Base-by-base conservation (phyloP, 2,329 filamentous ascomycete genomes). In the Venturia effusa region DNA sequence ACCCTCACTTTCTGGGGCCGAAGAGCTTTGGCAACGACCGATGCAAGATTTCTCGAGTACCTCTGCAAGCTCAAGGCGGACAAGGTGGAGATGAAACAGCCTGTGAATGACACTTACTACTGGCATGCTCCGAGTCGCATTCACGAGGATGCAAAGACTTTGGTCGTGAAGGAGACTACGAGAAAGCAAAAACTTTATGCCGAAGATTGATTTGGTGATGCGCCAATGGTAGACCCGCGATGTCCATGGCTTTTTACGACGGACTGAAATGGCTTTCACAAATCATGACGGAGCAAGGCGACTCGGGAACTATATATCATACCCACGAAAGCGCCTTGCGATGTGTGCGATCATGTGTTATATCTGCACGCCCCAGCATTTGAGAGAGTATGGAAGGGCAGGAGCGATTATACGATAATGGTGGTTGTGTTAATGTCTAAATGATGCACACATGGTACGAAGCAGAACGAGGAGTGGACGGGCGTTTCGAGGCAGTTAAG, bases 11-110 rank as follows among this genome's bases (percentile, higher is more conserved):
- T 81, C 65, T 68, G 70, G 51, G 80, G 79, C 51, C 75, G 78
- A 11, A 71, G 71, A 24, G 61, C 67, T 17, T 61, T 78, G 10
- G 61, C 64, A 22, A 68, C 69, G 40, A 69, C 69, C 2, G 78
- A 80, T 64, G 68, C 71, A 64, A 74, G 74, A 57, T 81, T 82
- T 64, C 67, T 81, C 45, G 72, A 75, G 63, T 75, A 77, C 63
- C 69, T 82, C 19, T 75, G 74, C 64, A 70, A 74, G 39, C 71
- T 82, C 66, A 76, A 77, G 65, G 77, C 75, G 1, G 76, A 81
- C 64, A 69, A 75, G 22, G 71, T 80, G 5, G 60, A 66, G 41
- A 73, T 75, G 45, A 59, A 63, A 30, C 62, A 54, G 34, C 54
- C 62, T n/a, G 32, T 57, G 11, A 37, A 32, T 19, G 51, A 63